Conservation (phyloP, 2,329 filamentous ascomycete species). For the Fusarium tricinctum region DNA sequence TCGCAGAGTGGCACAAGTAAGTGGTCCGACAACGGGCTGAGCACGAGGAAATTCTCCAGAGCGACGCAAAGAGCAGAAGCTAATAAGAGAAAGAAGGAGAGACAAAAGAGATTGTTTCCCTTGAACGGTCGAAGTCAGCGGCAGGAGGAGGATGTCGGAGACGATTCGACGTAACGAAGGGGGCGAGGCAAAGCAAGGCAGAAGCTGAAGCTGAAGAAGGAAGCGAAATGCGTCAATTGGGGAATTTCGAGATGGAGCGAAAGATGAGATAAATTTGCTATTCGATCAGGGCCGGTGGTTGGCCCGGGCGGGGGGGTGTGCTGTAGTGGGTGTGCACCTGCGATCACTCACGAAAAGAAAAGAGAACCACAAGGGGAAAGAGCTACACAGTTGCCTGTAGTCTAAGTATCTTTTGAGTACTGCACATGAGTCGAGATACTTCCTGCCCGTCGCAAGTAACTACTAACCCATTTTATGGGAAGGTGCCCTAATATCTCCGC, state of each 20-base stretch:
- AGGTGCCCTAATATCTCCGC: slow-evolving; percentile 7
- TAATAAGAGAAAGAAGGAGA: slow-evolving; percentile 23
- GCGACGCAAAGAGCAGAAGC: slow-evolving; percentile 28
- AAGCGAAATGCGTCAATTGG: slow-evolving; percentile 50
- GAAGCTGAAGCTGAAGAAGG: slow-evolving; percentile 31
- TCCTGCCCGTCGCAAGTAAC: slow-evolving; percentile 2
- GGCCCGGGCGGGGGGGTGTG: slow-evolving; percentile 43
- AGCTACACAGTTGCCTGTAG: slow-evolving; percentile 7
- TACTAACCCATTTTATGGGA: neutral
- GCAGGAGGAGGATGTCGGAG: slow-evolving; percentile 29
- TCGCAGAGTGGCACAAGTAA: slow-evolving; percentile 28
- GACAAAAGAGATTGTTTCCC: slow-evolving; percentile 21
- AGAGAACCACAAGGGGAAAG: slow-evolving; percentile 12
- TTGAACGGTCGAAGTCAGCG: slow-evolving; percentile 34
- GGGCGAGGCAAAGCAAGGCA: slow-evolving; percentile 19
- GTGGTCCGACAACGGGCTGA: slow-evolving; percentile 42
- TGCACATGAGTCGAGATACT: slow-evolving; percentile 20
- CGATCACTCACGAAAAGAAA: neutral
- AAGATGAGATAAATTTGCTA: slow-evolving; percentile 52
- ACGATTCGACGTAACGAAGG: slow-evolving; percentile 31
- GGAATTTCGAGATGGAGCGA: slow-evolving; percentile 46
- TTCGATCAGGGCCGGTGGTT: slow-evolving; percentile 46
- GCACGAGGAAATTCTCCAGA: slow-evolving; percentile 27
- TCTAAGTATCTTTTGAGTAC: slow-evolving; percentile 20
- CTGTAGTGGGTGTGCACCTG: slow-evolving; percentile 18